Percentiles rank a stretch among this genome's conserved stretches.
Evolutionary conservation across 805 yeast species (phyloP).

Genomic region (Blastobotrys terrestris): DNA sequence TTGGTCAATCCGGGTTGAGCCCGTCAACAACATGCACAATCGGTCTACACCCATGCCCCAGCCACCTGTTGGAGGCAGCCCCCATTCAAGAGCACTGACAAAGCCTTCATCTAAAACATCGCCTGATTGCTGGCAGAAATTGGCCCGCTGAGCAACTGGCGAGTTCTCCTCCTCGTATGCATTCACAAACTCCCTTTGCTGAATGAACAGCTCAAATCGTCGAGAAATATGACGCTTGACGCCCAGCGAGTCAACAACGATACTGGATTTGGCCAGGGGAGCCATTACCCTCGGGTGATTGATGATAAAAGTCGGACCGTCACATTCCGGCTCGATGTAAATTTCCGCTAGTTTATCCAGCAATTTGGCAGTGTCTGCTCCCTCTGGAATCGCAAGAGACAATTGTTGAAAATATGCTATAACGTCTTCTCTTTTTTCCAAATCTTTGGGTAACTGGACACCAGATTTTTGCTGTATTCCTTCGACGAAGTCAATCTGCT

Average conservation of each 20-base stretch:
- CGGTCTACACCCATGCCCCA: slow-evolving; percentile 96
- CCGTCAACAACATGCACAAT: slow-evolving; percentile 70
- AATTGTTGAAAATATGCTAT: slow-evolving; percentile 27
- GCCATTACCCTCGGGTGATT: slow-evolving; percentile 84
- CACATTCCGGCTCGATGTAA: slow-evolving; percentile 61
- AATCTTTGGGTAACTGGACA: slow-evolving; percentile 38
- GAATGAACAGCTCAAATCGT: slow-evolving; percentile 79
- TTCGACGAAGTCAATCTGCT: slow-evolving; percentile 57
- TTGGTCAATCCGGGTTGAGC: slow-evolving; percentile 48
- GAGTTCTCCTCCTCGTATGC: slow-evolving; percentile 96
- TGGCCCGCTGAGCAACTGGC: slow-evolving; percentile 62
- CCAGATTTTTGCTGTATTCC: slow-evolving; percentile 55
- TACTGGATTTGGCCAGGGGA: slow-evolving; percentile 73
- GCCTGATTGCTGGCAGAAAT: slow-evolving; percentile 52
- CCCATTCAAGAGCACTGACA: slow-evolving; percentile 78
- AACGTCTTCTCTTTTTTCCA: slow-evolving; percentile 37
- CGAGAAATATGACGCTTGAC: slow-evolving; percentile 41
- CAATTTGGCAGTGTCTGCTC: slow-evolving; percentile 31
- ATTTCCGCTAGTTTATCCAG: slow-evolving; percentile 57
- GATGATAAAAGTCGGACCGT: slow-evolving; percentile 62
- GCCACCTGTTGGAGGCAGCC: slow-evolving; percentile 97
- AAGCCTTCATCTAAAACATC: slow-evolving; percentile 67
- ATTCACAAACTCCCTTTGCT: slow-evolving; percentile 76
- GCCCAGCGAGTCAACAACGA: slow-evolving; percentile 17
- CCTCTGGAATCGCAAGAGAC: neutral